Base-by-base conservation (phyloP, 768 basidiomycete genomes). In the Phlegmacium glaucopus region DNA sequence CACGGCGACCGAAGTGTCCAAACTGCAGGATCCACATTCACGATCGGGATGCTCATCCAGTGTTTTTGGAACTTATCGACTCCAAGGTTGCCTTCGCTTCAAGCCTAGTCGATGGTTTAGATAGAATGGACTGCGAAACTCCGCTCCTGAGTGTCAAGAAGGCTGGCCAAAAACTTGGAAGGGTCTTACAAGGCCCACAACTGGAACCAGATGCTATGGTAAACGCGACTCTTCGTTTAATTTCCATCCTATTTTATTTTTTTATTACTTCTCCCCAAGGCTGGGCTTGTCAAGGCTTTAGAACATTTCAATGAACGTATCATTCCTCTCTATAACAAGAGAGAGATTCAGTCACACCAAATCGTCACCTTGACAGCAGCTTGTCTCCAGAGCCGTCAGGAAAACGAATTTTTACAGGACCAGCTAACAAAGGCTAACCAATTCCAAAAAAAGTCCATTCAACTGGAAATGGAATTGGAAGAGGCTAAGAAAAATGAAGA, bases 281-380 rank as follows among this genome's bases (percentile, higher is more conserved):
- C 48, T 3, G 46, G 51, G 37, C 53, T 77, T 6, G 50, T 69
- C n/a, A 50, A 59, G 35, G 70, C 72, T 3, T 51, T 76, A 5
- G 56, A 63, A 18, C 66, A 73, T 41, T 75, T 78, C 52, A 67
- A 64, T 30, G 55, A 65, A 15, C 69, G 74, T 6, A 70, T 76
- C 12, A 55, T 67, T 12, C 76, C 76, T 7, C 13, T 70, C 1
- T 75, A 72, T 45, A 54, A 50, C 25, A 57, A 51, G 39, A 46
- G 62, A 11, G 63, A 68, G 28, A 50, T 47, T 25, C 68, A 71
- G 45, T 47, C 57, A 4, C 50, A 56, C 22, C 59, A 70, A 30
- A 58, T 70, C 22, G 52, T 61, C 7, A 35, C 17, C 9, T 40
- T 70, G 11, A 56, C 53, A 25, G 38, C 45, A 13, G 59, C 60